Conservation (phyloP, 1,284 basidiomycete species). For the Heterobasidion annosum region DNA sequence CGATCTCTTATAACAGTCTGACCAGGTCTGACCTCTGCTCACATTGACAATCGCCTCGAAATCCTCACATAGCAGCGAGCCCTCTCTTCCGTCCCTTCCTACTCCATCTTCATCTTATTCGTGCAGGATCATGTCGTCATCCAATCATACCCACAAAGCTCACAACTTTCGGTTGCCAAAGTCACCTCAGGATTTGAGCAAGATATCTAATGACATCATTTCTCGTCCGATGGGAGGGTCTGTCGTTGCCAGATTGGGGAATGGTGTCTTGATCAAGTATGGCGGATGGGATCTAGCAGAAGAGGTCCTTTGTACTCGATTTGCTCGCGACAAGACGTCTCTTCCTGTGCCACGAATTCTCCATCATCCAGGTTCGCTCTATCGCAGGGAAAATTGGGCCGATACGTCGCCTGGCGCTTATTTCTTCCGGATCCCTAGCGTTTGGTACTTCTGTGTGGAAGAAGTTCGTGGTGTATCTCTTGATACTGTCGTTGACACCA, state of each 20-base stretch:
- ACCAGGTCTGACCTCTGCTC: too few species aligned
- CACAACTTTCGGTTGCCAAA: background rate
- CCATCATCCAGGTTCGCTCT: background rate
- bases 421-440: background rate
- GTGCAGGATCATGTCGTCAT: background rate
- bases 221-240: background rate
- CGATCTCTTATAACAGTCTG: too few species aligned
- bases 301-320: background rate
- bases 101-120: background rate
- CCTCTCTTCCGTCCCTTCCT: too few species aligned
- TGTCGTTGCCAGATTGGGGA: background rate
- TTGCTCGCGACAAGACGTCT: background rate
- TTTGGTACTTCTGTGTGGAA: constrained; percentile 12
- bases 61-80: too few species aligned
- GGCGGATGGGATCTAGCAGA: constrained; percentile 1
- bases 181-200: background rate
- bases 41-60: too few species aligned
- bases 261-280: constrained; percentile 4
- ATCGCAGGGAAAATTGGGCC: background rate
- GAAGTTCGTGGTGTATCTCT: constrained; percentile 13
- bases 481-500: constrained; percentile 10
- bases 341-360: constrained; percentile 2
- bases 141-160: background rate
- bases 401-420: background rate
- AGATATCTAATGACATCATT: background rate